phyloP scores from a whole-genome alignment of 2,329 filamentous ascomycete genomes.

The Aureobasidium vineae region DNA sequence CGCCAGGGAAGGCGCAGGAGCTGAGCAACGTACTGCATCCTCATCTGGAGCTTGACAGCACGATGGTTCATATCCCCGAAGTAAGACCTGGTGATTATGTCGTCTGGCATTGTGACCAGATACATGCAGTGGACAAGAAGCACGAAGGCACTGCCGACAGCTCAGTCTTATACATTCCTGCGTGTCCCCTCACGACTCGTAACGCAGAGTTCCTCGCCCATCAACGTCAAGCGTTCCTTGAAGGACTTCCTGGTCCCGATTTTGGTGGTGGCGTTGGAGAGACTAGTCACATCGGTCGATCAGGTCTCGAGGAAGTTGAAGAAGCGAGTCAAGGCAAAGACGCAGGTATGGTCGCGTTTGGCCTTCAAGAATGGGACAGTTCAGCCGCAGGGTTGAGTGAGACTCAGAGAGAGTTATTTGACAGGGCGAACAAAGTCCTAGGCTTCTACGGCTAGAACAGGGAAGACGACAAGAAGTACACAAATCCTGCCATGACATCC shows the following conservation, averaged over 20 bases:
- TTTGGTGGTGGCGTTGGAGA: slow-evolving; percentile 64
- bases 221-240: slow-evolving; percentile 69
- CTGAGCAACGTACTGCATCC: slow-evolving; percentile 64
- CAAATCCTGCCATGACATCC: background rate
- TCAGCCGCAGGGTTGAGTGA: slow-evolving; percentile 46
- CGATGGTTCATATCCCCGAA: slow-evolving; percentile 69
- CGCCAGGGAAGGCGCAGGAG: slow-evolving; percentile 67
- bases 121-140: slow-evolving; percentile 75
- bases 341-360: slow-evolving; percentile 57
- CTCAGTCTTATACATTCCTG: slow-evolving; percentile 85
- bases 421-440: slow-evolving; percentile 54
- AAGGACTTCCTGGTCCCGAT: slow-evolving; percentile 53
- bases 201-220: slow-evolving; percentile 70
- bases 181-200: slow-evolving; percentile 72
- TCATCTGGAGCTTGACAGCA: slow-evolving; percentile 63
- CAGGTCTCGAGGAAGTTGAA: slow-evolving; percentile 41
- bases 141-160: slow-evolving; percentile 72
- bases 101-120: slow-evolving; percentile 65
- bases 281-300: slow-evolving; percentile 47
- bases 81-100: slow-evolving; percentile 74
- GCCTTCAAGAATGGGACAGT: slow-evolving; percentile 52
- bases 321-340: slow-evolving; percentile 28
- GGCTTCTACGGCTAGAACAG: slow-evolving; percentile 43
- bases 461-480: background rate
- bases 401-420: slow-evolving; percentile 53